These are phyloP conservation scores for Backusella sp. DNA, from an alignment of 192 early-diverging fungal genomes.

Conservation along the genomic window DNA sequence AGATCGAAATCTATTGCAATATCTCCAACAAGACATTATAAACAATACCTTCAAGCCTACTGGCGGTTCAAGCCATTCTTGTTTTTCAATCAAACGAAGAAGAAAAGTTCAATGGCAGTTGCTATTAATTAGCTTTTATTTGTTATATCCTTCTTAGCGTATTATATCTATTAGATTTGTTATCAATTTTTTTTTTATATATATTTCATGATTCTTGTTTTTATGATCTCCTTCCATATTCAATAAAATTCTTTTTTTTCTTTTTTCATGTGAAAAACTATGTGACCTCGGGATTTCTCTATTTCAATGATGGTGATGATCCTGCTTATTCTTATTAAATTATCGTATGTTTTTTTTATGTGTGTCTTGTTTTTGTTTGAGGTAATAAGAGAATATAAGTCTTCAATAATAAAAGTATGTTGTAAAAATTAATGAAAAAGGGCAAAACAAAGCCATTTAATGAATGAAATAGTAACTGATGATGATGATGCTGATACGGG, in stretches of 20 bases:
- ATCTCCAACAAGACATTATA: conserved; percentile 97
- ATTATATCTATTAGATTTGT: background rate
- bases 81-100: conserved; percentile 62
- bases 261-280: conserved; percentile 1
- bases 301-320: background rate
- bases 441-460: background rate
- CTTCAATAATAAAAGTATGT: too few relatives aligned
- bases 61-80: conserved; percentile 65
- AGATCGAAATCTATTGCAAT: conserved; percentile 89
- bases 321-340: background rate
- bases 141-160: background rate
- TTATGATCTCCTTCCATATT: background rate
- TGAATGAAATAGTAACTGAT: background rate
- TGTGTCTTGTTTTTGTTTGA: background rate
- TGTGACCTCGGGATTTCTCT: background rate
- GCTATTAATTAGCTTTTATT: conserved; percentile 45
- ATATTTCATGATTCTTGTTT: background rate
- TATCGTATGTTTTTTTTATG: background rate
- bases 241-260: background rate
- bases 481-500: background rate
- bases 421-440: background rate
- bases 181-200: background rate
- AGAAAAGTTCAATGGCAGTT: conserved; percentile 59
- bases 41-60: conserved; percentile 67
- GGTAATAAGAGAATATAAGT: background rate